Percentiles rank a stretch among this genome's conserved stretches.
phyloP scores from a whole-genome alignment of 2,329 filamentous ascomycete species.

The Xylaria sp. region DNA sequence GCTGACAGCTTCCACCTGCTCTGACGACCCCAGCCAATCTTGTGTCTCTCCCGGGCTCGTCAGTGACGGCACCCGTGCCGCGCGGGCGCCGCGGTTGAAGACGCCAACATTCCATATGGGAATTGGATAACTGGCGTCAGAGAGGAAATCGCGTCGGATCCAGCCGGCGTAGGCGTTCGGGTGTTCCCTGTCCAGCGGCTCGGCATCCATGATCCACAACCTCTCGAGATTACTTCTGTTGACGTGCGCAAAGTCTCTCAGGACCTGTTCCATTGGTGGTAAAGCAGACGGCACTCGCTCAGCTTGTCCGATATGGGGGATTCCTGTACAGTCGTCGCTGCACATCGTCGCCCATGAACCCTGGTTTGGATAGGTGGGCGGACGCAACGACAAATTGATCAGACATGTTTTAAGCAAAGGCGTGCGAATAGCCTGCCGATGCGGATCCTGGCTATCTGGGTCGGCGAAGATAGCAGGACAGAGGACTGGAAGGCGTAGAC shows the following conservation, averaged over 20 bases:
- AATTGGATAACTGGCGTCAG: conserved; percentile 30
- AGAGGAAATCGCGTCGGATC: conserved; percentile 35
- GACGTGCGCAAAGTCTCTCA: conserved; percentile 22
- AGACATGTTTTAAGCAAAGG: conserved; percentile 34
- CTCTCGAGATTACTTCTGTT: conserved; percentile 28
- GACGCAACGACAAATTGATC: conserved; percentile 30
- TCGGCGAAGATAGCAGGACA: conserved; percentile 30
- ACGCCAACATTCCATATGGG: conserved; percentile 17
- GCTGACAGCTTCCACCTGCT: neutral
- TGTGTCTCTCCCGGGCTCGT: neutral
- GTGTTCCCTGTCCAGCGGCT: neutral
- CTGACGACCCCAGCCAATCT: neutral
- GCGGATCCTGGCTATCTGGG: conserved; percentile 10
- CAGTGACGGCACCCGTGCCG: neutral
- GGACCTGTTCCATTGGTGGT: conserved; percentile 11
- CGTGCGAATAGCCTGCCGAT: conserved; percentile 10
- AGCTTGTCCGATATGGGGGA: neutral
- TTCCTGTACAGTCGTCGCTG: neutral
- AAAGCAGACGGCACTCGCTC: conserved; percentile 23
- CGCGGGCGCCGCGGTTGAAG: neutral
- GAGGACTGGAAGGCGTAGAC: conserved; percentile 27
- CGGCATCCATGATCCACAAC: conserved; percentile 30
- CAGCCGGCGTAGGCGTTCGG: conserved; percentile 27
- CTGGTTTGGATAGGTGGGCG: conserved; percentile 3
- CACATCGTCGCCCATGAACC: conserved; percentile 11